Evolutionary conservation across 2,329 filamentous ascomycete genomes (phyloP).

Genomic region (Microascus cirrosus): DNA sequence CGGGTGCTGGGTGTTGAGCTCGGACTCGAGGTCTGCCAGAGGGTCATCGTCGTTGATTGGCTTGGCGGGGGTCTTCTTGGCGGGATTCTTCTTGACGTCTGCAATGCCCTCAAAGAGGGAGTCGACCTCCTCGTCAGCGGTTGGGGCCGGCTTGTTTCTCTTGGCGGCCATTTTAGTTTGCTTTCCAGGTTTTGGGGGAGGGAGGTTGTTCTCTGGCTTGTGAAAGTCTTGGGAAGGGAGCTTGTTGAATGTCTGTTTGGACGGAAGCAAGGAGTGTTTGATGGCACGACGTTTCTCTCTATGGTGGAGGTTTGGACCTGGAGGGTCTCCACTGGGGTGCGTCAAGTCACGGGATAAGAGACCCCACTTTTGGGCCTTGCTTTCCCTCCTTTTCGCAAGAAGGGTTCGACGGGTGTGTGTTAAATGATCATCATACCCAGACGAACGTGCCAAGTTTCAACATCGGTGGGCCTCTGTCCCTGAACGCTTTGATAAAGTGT

Average conservation of each 20-base stretch:
- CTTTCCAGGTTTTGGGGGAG: background rate
- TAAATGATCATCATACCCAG: background rate
- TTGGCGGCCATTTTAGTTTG: constrained; percentile 30
- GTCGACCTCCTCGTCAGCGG: constrained; percentile 46
- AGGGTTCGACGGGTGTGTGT: background rate
- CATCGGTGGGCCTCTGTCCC: background rate
- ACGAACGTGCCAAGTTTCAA: background rate
- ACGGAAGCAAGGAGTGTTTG: background rate
- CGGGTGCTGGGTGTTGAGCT: constrained; percentile 60
- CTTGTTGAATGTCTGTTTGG: background rate
- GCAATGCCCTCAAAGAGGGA: constrained; percentile 55
- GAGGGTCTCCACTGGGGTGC: background rate
- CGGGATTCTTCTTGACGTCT: constrained; percentile 22
- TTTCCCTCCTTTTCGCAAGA: too few species aligned
- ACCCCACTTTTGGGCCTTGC: background rate
- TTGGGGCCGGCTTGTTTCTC: constrained; percentile 40
- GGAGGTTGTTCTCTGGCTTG: too few species aligned
- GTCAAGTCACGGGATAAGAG: background rate
- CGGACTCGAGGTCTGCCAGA: constrained; percentile 65
- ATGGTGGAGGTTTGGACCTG: background rate
- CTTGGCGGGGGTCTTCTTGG: constrained; percentile 38
- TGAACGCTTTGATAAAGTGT: background rate
- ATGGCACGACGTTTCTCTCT: background rate
- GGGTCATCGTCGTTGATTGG: constrained; percentile 55
- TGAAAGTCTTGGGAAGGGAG: background rate